A percentile compares a stretch with the other conserved stretches of the same genome.
phyloP scores from a whole-genome alignment of 495 filamentous ascomycete species.

The Durotheca rogersii region DNA sequence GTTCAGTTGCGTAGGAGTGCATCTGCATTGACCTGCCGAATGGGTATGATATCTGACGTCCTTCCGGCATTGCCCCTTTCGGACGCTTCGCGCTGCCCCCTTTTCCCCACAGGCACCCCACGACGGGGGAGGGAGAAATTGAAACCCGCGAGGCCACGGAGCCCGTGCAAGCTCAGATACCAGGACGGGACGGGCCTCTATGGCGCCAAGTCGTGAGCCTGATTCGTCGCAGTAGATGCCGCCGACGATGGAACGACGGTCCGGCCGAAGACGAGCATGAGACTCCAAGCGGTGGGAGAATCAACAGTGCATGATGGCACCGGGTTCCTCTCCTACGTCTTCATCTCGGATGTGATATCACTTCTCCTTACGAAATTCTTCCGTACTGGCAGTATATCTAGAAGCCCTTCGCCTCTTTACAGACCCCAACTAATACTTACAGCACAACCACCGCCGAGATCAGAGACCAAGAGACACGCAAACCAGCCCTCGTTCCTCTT shows the following conservation, averaged over 20 bases:
- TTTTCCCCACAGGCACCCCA: slow-evolving; percentile 22
- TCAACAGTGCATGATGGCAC: slow-evolving; percentile 4
- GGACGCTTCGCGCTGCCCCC: slow-evolving; percentile 13
- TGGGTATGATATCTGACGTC: slow-evolving; percentile 13
- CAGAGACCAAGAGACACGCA: slow-evolving; percentile 3
- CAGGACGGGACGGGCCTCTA: slow-evolving; percentile 1
- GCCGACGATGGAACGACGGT: slow-evolving; percentile 34
- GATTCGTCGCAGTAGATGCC: slow-evolving; percentile 8
- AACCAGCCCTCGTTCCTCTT: not conserved
- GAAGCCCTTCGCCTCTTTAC: slow-evolving; percentile 3
- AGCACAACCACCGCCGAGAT: slow-evolving; percentile 4
- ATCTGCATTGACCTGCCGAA: slow-evolving; percentile 26
- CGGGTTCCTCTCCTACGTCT: not conserved
- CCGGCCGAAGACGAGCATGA: slow-evolving; percentile 8
- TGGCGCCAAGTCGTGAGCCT: slow-evolving; percentile 2
- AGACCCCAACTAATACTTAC: not conserved
- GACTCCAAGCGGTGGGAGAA: slow-evolving; percentile 16
- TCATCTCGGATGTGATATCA: slow-evolving; percentile 14
- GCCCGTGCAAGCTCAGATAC: too few species aligned
- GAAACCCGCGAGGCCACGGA: too few species aligned
- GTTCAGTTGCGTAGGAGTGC: slow-evolving; percentile 4
- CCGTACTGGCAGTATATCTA: slow-evolving; percentile 20
- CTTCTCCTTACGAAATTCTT: slow-evolving; percentile 7
- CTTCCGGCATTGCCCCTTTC: slow-evolving; percentile 35
- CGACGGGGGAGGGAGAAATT: too few species aligned